Base-by-base conservation (phyloP, 768 basidiomycete genomes). In the Mycena filopes region DNA sequence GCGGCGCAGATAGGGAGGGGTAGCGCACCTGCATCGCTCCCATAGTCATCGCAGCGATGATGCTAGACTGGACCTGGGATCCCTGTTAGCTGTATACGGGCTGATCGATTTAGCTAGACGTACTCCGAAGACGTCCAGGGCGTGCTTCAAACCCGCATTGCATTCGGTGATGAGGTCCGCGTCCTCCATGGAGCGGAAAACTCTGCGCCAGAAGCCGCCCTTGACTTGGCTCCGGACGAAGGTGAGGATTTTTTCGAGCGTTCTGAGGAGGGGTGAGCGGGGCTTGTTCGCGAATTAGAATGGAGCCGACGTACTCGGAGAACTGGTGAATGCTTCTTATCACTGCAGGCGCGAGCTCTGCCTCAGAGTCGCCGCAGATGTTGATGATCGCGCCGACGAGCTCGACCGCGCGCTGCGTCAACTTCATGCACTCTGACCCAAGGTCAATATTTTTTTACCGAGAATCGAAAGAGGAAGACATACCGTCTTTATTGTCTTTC, bases 371-470 rank as follows among this genome's bases (percentile, higher is more conserved):
- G 41, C 54, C 46, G 54, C 56, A 60, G 54, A 68, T 60, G 40
- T 68, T 68, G 58, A 68, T 68, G 9, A 68, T 55, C 21, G 63
- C 67, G 58, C 63, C 50, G 47, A 68, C 57, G 13, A 68, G 67
- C 47, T 68, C 67, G 25, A 56, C 47, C 29, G 62, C 62, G 23
- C 58, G 56, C 55, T 68, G 62, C 4, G 67, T 64, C 67, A 68
- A 55, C 25, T 43, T 41, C 41, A 55, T 53, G 21, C 62, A 64
- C 5, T 62, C 67, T 67, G 26, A 25, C 15, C 10, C n/a, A 20
- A 36, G 36, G 28, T n/a, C 1, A 47, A 38, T 54, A 49, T 15
- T 36, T 21, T 56, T 25, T 45, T 23, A 47, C 21, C 41, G 31
- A 16, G 20, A 7, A 12, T 33, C 33, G 33, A 33, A 33, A 33